Evolutionary conservation across 2,329 filamentous ascomycete genomes (phyloP).

Genomic region (Tolypocladium pustulatum): DNA sequence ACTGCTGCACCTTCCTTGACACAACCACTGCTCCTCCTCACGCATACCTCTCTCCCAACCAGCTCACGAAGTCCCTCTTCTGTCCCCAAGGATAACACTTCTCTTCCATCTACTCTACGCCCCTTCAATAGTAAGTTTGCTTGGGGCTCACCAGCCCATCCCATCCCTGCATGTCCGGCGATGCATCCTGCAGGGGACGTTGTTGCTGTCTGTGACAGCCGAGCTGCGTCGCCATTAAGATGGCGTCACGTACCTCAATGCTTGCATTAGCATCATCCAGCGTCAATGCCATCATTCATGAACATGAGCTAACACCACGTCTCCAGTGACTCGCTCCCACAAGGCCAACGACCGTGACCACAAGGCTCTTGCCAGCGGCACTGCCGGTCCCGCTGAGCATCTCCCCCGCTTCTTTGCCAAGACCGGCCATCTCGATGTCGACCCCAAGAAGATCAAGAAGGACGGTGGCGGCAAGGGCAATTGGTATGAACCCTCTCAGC

Average conservation of each 20-base stretch:
- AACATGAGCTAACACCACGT: neutral
- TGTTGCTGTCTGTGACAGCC: neutral
- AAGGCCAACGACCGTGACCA: conserved; percentile 94
- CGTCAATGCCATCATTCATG: neutral
- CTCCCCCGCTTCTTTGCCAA: conserved; percentile 92
- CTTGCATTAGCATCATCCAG: neutral
- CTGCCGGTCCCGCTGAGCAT: conserved; percentile 56
- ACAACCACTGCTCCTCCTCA: neutral
- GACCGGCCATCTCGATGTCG: conserved; percentile 65
- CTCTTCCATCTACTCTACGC: neutral
- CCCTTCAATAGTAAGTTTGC: conserved; percentile 7
- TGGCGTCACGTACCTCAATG: neutral
- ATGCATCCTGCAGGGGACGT: neutral
- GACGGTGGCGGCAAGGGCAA: conserved; percentile 87
- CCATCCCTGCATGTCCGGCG: conserved; percentile 1
- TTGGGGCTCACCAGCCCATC: conserved; percentile 3
- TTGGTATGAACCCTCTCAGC: conserved; percentile 52
- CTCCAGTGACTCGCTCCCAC: conserved; percentile 95
- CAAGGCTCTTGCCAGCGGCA: conserved; percentile 65
- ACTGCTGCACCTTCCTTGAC: neutral
- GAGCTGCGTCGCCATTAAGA: neutral
- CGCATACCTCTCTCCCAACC: neutral
- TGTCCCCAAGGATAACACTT: neutral
- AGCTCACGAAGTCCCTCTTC: neutral
- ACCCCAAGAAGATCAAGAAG: conserved; percentile 95